Percentiles rank a stretch among this genome's conserved stretches.
These are phyloP conservation scores for Fusarium sp. DNA, from an alignment of 2,329 filamentous ascomycete genomes.

Conservation along the genomic window DNA sequence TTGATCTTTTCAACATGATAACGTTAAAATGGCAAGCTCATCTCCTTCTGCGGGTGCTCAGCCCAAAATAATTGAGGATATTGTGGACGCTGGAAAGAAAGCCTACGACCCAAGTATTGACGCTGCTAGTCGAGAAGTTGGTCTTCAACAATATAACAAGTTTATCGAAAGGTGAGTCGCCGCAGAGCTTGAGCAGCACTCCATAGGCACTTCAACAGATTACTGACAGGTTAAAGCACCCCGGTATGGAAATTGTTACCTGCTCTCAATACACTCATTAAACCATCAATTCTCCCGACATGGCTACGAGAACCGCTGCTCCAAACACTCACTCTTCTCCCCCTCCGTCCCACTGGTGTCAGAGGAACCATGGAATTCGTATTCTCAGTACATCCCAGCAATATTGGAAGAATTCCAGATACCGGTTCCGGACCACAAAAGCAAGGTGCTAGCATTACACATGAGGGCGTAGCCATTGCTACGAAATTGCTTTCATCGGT, in stretches of 20 bases:
- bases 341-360: conserved; percentile 73
- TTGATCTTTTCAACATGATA: conserved; percentile 19
- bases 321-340: conserved; percentile 69
- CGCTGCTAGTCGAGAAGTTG: conserved; percentile 52
- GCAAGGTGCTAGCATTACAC: conserved; percentile 73
- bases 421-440: conserved; percentile 61
- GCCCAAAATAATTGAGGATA: conserved; percentile 52
- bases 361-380: conserved; percentile 78
- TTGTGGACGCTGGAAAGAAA: conserved; percentile 59
- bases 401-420: conserved; percentile 57
- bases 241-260: conserved; percentile 68
- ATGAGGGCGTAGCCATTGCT: conserved; percentile 75
- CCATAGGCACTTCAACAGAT: neutral
- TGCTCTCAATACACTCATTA: conserved; percentile 72
- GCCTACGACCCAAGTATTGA: conserved; percentile 63
- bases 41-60: conserved; percentile 36
- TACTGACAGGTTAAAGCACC: conserved; percentile 47
- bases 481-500: conserved; percentile 72
- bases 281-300: conserved; percentile 68
- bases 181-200: neutral
- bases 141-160: conserved; percentile 58
- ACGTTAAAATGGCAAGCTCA: conserved; percentile 49
- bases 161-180: conserved; percentile 62
- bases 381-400: conserved; percentile 74
- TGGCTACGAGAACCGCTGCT: conserved; percentile 72